Base-by-base conservation (phyloP, 345 rosid species). In the Litchi chinensis region DNA sequence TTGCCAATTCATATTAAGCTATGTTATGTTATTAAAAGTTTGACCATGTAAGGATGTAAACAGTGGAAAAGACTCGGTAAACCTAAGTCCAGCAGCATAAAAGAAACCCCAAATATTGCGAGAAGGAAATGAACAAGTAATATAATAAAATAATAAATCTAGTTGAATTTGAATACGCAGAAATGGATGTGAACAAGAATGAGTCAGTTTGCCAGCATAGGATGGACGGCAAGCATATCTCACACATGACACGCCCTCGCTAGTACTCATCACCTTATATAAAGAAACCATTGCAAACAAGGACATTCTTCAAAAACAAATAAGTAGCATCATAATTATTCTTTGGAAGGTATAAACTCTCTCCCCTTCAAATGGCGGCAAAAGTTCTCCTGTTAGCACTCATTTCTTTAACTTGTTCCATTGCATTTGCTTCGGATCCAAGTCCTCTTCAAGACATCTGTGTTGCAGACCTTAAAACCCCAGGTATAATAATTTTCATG, bases 401-500 rank as follows among this genome's bases (percentile, higher is more conserved):
- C 32, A 6, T 73, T 73, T 59, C 52, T 21, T 12, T 40, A 3
- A 12, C 16, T 57, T 57, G 12, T 59, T 73, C 37, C 6, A 60
- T 73, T 21, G 76, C 76, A 39, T 59, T 73, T 40, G 76, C 54
- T n/a, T n/a, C 50, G 21, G 76, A 57, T 59, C 52, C 16, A 8
- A 40, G 54, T 65, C 76, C 66, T 59, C 67, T 73, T 21, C 76
- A 73, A 41, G 76, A 73, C 59, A 57, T 73, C 32, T 73, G 76
- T 50, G 76, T 73, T 9, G 76, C 76, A 7, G 76, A 73, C 67
- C 54, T 73, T 12, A 12, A 40, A 40, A 32, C 10, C 3, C 52
- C 76, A 73, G 54, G 76, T 73, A 60, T 19, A 32, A 32, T 32
- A 32, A 32, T 32, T 32, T 32, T 32, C 37, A 32, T 32, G 37